Base-by-base conservation (phyloP, 2,329 filamentous ascomycete species). In the Emericellopsis cladophorae region DNA sequence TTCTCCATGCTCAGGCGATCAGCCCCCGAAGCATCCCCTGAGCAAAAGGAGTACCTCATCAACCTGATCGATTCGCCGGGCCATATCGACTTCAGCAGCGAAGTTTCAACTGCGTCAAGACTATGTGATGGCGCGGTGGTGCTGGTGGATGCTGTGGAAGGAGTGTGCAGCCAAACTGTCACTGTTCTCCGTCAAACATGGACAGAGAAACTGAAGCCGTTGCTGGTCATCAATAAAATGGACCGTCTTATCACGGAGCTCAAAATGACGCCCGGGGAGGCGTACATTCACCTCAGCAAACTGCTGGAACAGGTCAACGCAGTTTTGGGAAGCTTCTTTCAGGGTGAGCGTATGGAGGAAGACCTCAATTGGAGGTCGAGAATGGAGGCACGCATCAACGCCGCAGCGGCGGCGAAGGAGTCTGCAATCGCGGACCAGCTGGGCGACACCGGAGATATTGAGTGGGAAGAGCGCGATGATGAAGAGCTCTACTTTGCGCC, bases 141-240 rank as follows among this genome's bases (percentile, higher is more conserved):
- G 10, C 68, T 98, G 24, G 89, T 98, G 16, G 92, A 98, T 60
- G 92, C 90, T 5, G 92, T 98, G 0, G 92, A 98, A 59, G 92
- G 92, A 39, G 92, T 98, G 4, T 98, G 92, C 68, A 95, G 89
- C 62, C 92, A 98, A 64, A 98, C 92, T 0, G 92, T 98, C 31
- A 98, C 92, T 1, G 92, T 98, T 14, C 70, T 98, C 43, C 79
- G 92, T 31, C 92, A 98, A 58, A 83, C 88, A 37, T 98, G 90
- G 89, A 83, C 81, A 29, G 92, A 98, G 64, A 92, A 95, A 62
- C 71, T 98, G 45, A 95, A 93, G 60, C 92, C 92, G 1, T 67
- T 98, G 32, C 72, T 98, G 34, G 88, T 96, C 42, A 90, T 98
- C 62, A 98, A 98, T 68, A 98, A 98, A 64, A 94, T 98, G 69